A percentile compares a stretch with the other conserved stretches of the same genome.
Evolutionary conservation across 495 filamentous ascomycete species (phyloP).

Genomic region (Diplogelasinospora grovesii): DNA sequence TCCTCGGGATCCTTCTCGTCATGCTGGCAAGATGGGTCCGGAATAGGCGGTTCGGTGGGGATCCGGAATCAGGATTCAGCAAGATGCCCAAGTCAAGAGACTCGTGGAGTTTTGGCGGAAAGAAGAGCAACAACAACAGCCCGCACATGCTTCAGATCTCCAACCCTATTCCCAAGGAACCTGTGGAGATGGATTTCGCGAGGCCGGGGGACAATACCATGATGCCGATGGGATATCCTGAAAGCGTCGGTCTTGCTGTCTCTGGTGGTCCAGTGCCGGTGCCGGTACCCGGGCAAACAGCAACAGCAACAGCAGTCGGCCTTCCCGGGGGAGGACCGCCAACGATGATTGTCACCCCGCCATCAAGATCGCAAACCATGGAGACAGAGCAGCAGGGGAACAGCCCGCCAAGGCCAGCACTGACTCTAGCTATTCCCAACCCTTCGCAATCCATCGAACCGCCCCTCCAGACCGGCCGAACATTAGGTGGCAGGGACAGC

Average conservation of each 20-base stretch:
- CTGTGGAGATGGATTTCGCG: conserved; percentile 11
- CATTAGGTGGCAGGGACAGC: conserved; percentile 33
- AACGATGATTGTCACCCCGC: conserved; percentile 12
- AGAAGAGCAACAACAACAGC: conserved; percentile 9
- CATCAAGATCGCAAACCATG: conserved; percentile 14
- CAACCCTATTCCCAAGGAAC: conserved; percentile 24
- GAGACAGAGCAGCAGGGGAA: conserved; percentile 9
- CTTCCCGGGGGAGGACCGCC: too few relatives aligned
- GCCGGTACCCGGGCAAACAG: background rate
- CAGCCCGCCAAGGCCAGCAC: conserved; percentile 24
- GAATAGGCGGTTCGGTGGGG: conserved; percentile 23
- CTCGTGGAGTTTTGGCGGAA: conserved; percentile 19
- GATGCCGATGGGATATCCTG: conserved; percentile 13
- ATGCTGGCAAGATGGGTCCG: conserved; percentile 35
- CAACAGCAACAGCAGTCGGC: too few relatives aligned
- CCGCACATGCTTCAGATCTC: conserved; percentile 25
- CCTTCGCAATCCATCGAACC: too few relatives aligned
- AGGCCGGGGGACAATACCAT: background rate
- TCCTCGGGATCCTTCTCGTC: conserved; percentile 33
- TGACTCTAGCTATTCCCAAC: conserved; percentile 28
- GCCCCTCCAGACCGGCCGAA: too few relatives aligned
- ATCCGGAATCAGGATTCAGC: conserved; percentile 33
- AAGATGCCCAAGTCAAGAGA: conserved; percentile 34
- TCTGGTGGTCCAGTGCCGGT: too few relatives aligned
- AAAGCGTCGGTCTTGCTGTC: conserved; percentile 39